Evolutionary conservation across 768 basidiomycete genomes (phyloP).

Genomic region (Macrolepiota dolichaula): DNA sequence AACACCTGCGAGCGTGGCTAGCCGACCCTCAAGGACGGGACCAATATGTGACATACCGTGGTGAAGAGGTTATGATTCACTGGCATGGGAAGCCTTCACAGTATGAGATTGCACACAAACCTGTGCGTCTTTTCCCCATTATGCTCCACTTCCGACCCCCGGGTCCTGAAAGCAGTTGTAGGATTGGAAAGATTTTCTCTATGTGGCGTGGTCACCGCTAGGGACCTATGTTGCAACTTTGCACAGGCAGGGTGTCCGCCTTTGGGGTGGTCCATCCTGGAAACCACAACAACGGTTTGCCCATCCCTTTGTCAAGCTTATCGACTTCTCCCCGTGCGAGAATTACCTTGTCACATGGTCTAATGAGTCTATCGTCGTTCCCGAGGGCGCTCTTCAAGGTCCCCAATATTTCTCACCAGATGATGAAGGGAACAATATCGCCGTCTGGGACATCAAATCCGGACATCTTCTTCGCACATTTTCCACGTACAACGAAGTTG

Average conservation of each 20-base stretch:
- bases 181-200: slow-evolving; percentile 95
- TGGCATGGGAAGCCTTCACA: slow-evolving; percentile 94
- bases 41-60: slow-evolving; percentile 92
- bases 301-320: slow-evolving; percentile 90
- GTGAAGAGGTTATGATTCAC: slow-evolving; percentile 83
- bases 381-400: slow-evolving; percentile 76
- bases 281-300: slow-evolving; percentile 87
- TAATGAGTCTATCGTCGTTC: slow-evolving; percentile 85
- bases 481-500: slow-evolving; percentile 58
- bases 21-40: slow-evolving; percentile 91
- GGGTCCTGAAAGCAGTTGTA: slow-evolving; percentile 22
- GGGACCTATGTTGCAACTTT: slow-evolving; percentile 95
- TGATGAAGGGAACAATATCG: slow-evolving; percentile 95
- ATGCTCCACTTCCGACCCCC: slow-evolving; percentile 12
- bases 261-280: slow-evolving; percentile 95
- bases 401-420: slow-evolving; percentile 86
- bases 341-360: slow-evolving; percentile 98
- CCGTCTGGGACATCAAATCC: slow-evolving; percentile 98
- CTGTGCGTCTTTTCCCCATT: slow-evolving; percentile 42
- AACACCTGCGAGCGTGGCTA: slow-evolving; percentile 94
- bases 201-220: slow-evolving; percentile 94
- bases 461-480: slow-evolving; percentile 92
- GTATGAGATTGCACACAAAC: slow-evolving; percentile 76
- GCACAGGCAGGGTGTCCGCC: slow-evolving; percentile 90
- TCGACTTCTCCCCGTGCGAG: slow-evolving; percentile 98